A percentile compares a stretch with the other conserved stretches of the same genome.
Conservation (phyloP, 2,329 filamentous ascomycete species). For the Aureobasidium sp. region DNA sequence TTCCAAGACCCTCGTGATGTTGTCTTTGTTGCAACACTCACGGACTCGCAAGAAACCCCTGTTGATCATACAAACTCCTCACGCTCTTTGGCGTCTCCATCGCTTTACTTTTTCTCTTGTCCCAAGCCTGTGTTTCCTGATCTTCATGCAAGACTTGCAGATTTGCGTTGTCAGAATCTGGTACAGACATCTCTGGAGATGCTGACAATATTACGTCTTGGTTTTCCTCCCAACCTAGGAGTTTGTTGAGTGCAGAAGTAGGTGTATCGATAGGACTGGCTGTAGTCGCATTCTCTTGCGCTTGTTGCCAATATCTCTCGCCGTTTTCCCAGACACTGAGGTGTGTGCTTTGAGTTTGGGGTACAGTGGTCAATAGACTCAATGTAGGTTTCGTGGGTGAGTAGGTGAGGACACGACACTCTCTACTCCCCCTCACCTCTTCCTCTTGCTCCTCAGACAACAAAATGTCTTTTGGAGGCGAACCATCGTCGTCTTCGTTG, state of each 20-base stretch:
- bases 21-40: background rate
- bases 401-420: background rate
- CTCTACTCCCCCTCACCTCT: background rate
- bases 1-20: background rate
- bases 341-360: background rate
- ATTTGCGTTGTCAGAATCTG: background rate
- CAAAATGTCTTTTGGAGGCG: background rate
- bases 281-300: background rate
- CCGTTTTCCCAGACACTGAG: background rate
- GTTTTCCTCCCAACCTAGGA: background rate
- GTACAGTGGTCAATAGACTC: background rate
- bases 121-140: background rate
- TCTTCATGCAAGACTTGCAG: background rate
- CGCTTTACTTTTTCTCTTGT: background rate
- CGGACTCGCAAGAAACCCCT: background rate
- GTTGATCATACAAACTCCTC: background rate
- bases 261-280: background rate
- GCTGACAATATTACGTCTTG: background rate
- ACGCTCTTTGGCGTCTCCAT: slow-evolving; percentile 5
- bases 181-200: too few relatives aligned
- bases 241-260: background rate
- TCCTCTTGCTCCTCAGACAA: background rate
- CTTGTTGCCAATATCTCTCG: background rate
- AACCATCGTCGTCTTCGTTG: background rate
- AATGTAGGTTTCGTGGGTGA: background rate